Evolutionary conservation across 2,329 filamentous ascomycete genomes (phyloP).

Genomic region (Rhynchosporium agropyri): DNA sequence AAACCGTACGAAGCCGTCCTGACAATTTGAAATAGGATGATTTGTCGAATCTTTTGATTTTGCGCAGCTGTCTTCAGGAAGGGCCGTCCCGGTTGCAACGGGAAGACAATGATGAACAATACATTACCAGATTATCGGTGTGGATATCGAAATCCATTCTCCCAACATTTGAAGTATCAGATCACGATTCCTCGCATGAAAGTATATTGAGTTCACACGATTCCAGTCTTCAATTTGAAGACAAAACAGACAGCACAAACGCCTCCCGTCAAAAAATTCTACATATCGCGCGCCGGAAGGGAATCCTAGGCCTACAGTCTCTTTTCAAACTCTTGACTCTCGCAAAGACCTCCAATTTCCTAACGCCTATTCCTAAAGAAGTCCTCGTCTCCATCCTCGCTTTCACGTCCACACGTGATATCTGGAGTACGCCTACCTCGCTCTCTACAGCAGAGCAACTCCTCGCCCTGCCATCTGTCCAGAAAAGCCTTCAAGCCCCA

Average conservation of each 20-base stretch:
- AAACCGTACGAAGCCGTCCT: not conserved
- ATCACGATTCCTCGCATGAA: slow-evolving; percentile 32
- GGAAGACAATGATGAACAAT: slow-evolving; percentile 24
- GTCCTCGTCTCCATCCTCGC: slow-evolving; percentile 43
- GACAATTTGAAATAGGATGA: slow-evolving; percentile 24
- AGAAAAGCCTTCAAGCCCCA: slow-evolving; percentile 1
- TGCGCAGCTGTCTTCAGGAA: slow-evolving; percentile 32
- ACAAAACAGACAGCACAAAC: slow-evolving; percentile 18
- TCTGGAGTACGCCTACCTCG: slow-evolving; percentile 46
- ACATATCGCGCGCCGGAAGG: slow-evolving; percentile 26
- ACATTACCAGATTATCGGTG: slow-evolving; percentile 26
- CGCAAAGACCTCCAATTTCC: not conserved
- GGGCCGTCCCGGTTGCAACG: slow-evolving; percentile 19
- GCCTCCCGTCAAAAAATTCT: slow-evolving; percentile 19
- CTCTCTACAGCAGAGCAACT: slow-evolving; percentile 42
- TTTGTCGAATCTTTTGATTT: slow-evolving; percentile 33
- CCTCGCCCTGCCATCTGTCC: slow-evolving; percentile 37
- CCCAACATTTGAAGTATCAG: slow-evolving; percentile 32
- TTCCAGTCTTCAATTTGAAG: not conserved
- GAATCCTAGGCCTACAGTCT: slow-evolving; percentile 26
- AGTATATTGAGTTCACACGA: slow-evolving; percentile 22
- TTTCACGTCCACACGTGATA: slow-evolving; percentile 41
- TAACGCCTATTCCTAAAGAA: not conserved
- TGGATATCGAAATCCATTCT: slow-evolving; percentile 36
- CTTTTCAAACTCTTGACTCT: slow-evolving; percentile 20